A percentile compares a stretch with the other conserved stretches of the same genome.
Conservation (phyloP, 768 basidiomycete genomes). For the Sporobolomyces roseus region DNA sequence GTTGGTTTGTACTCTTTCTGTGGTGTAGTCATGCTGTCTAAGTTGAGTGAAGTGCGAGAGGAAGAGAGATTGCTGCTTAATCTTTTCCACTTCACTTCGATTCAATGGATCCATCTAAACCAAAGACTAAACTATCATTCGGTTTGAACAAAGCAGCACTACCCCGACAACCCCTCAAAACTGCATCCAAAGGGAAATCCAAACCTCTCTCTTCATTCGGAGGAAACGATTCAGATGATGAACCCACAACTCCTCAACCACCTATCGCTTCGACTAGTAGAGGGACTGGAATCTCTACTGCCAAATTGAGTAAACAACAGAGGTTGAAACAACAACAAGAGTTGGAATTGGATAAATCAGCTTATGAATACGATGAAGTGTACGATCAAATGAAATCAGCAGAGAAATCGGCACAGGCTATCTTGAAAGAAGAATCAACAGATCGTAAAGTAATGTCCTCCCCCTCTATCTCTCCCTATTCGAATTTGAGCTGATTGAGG, state of each 20-base stretch:
- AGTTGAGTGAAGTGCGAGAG: neutral
- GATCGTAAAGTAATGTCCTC: slow-evolving; percentile 67
- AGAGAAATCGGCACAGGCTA: slow-evolving; percentile 67
- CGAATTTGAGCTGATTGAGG: neutral
- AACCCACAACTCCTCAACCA: neutral
- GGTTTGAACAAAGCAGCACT: slow-evolving; percentile 55
- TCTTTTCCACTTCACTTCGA: neutral
- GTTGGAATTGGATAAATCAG: slow-evolving; percentile 69
- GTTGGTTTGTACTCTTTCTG: neutral
- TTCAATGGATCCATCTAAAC: slow-evolving; percentile 2
- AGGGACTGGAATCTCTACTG: slow-evolving; percentile 18
- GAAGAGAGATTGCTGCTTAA: neutral
- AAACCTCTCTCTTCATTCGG: slow-evolving; percentile 51
- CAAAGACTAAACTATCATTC: slow-evolving; percentile 53
- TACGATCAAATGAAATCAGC: slow-evolving; percentile 93
- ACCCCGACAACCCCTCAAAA: slow-evolving; percentile 53
- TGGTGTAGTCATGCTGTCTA: neutral
- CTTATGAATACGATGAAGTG: slow-evolving; percentile 93
- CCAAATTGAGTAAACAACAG: slow-evolving; percentile 31
- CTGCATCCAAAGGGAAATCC: slow-evolving; percentile 43
- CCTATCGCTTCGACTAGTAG: too few relatives aligned
- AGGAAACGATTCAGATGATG: slow-evolving; percentile 49
- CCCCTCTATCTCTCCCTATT: neutral
- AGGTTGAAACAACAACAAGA: slow-evolving; percentile 68
- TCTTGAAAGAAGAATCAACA: slow-evolving; percentile 69